phyloP scores from a whole-genome alignment of 2,329 filamentous ascomycete genomes.

The Cladobotryum protrusum region DNA sequence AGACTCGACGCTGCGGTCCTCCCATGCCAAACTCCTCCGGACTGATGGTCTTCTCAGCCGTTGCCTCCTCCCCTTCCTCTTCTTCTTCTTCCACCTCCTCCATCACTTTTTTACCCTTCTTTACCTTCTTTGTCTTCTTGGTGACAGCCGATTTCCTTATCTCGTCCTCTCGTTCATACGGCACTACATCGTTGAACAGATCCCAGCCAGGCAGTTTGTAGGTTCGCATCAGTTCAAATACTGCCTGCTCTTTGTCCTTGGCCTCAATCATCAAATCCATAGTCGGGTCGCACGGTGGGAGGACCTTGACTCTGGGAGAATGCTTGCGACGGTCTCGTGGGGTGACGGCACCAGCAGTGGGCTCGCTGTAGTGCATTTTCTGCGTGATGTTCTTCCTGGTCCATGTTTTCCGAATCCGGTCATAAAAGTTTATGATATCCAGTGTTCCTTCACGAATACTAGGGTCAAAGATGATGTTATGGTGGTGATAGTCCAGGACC shows the following conservation, averaged over 20 bases:
- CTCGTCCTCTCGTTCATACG: constrained; percentile 71
- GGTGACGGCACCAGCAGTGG: constrained; percentile 58
- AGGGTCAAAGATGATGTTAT: constrained; percentile 85
- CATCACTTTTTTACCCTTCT: constrained; percentile 28
- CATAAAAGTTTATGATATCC: constrained; percentile 69
- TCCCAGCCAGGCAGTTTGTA: constrained; percentile 80
- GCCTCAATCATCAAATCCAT: constrained; percentile 99
- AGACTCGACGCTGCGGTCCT: constrained; percentile 72
- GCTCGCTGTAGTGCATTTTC: constrained; percentile 97
- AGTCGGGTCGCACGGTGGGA: constrained; percentile 74
- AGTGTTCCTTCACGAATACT: constrained; percentile 73
- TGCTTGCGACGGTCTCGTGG: constrained; percentile 77
- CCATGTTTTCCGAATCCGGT: constrained; percentile 80
- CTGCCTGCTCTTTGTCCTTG: constrained; percentile 95
- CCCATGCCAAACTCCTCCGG: constrained; percentile 80
- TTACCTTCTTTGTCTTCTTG: constrained; percentile 35
- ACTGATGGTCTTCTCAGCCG: constrained; percentile 41
- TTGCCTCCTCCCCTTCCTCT: constrained; percentile 34
- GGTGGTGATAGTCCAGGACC: constrained; percentile 89
- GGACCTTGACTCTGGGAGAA: constrained; percentile 66
- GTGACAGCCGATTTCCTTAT: constrained; percentile 38
- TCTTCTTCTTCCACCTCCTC: constrained; percentile 16
- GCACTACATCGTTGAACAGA: constrained; percentile 68
- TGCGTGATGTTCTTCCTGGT: constrained; percentile 75
- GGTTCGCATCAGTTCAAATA: constrained; percentile 86